Conservation (phyloP, 2,329 filamentous ascomycete species). For the Orbilia brochopaga region DNA sequence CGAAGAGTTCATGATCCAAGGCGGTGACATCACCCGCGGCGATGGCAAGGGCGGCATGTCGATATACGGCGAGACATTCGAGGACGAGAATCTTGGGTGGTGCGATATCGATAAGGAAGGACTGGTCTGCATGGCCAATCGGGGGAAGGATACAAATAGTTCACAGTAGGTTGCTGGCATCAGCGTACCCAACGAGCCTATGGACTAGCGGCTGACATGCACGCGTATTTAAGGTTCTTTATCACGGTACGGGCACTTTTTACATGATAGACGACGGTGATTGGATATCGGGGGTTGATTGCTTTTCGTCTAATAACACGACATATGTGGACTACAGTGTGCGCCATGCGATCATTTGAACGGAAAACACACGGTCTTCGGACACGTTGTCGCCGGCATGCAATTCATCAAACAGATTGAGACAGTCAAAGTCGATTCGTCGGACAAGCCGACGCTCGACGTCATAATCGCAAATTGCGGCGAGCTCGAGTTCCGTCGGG, state of each 20-base stretch:
- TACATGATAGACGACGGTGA: constrained; percentile 65
- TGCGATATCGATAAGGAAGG: constrained; percentile 71
- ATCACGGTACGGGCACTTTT: constrained; percentile 60
- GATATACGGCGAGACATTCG: constrained; percentile 71
- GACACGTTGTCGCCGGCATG: constrained; percentile 72
- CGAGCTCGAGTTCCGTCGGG: constrained; percentile 49
- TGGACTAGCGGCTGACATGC: not conserved
- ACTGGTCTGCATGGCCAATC: constrained; percentile 71
- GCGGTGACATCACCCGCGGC: constrained; percentile 70
- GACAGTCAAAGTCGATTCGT: constrained; percentile 62
- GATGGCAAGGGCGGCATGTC: constrained; percentile 72
- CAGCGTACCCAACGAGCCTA: constrained; percentile 68
- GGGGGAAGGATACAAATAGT: constrained; percentile 69
- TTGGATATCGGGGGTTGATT: constrained; percentile 59
- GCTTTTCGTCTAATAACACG: constrained; percentile 30
- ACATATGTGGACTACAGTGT: constrained; percentile 18
- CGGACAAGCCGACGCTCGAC: constrained; percentile 56
- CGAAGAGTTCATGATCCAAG: constrained; percentile 74
- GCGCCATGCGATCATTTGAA: constrained; percentile 52
- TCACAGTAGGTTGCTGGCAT: constrained; percentile 65
- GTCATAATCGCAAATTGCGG: constrained; percentile 53
- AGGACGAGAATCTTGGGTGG: constrained; percentile 74
- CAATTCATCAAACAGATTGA: constrained; percentile 71
- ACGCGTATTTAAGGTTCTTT: constrained; percentile 19
- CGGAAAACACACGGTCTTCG: constrained; percentile 66